These are phyloP conservation scores for Groenewaldozyma tartarivorans DNA, from an alignment of 805 yeast species.

Conservation along the genomic window DNA sequence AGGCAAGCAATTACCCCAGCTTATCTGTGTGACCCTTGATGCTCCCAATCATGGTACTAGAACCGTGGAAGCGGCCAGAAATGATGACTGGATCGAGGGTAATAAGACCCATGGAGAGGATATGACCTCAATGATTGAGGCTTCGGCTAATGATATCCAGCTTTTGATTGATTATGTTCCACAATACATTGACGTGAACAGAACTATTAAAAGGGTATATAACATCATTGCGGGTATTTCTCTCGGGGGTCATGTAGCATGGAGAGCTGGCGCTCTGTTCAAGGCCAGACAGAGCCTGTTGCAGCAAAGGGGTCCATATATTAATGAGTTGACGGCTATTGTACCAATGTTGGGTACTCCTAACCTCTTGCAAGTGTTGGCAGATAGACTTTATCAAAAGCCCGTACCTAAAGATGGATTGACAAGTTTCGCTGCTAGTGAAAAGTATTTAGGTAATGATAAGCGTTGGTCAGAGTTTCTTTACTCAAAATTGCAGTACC, in stretches of 20 bases:
- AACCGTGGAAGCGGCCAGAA: conserved; percentile 27
- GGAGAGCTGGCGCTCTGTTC: conserved; percentile 31
- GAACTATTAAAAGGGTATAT: conserved; percentile 18
- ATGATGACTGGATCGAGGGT: conserved; percentile 38
- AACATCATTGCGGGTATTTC: conserved; percentile 42
- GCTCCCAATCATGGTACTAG: conserved; percentile 49
- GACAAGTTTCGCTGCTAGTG: neutral
- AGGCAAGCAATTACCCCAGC: conserved; percentile 8
- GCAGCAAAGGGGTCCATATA: too few species aligned
- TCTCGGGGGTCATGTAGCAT: conserved; percentile 49
- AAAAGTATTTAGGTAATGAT: neutral
- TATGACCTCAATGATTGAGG: conserved; percentile 40
- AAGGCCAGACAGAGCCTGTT: neutral
- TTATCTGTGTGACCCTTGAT: conserved; percentile 44
- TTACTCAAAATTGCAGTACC: too few species aligned
- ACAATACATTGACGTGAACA: conserved; percentile 20
- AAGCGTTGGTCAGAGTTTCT: neutral
- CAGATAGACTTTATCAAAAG: neutral
- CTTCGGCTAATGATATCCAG: conserved; percentile 36
- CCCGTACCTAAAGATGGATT: neutral
- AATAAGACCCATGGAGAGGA: conserved; percentile 43
- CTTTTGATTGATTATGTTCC: conserved; percentile 39
- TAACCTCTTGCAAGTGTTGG: neutral
- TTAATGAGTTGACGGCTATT: neutral
- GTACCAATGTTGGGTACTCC: neutral